These are phyloP conservation scores for Neoconidiobolus thromboides DNA, from an alignment of 371 early-diverging fungal species.

Conservation along the genomic window DNA sequence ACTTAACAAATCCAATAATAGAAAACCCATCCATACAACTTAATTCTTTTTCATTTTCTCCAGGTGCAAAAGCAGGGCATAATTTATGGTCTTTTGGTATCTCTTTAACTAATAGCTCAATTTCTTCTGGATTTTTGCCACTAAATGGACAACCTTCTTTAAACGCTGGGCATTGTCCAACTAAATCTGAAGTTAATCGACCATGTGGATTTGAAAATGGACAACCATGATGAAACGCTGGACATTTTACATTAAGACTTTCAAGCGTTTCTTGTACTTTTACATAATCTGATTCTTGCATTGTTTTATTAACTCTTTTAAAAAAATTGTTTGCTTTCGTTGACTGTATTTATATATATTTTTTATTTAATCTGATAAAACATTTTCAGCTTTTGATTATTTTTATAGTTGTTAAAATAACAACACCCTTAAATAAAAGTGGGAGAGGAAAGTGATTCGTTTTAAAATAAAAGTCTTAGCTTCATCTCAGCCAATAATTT, in stretches of 20 bases:
- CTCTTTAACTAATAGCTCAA: background rate
- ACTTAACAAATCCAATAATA: background rate
- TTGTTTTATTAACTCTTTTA: too few species aligned
- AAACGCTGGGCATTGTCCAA: background rate
- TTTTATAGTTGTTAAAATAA: too few species aligned
- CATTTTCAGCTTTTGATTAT: too few species aligned
- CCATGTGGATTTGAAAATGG: background rate
- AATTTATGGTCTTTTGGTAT: background rate
- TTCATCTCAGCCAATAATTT: too few species aligned
- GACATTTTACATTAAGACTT: background rate
- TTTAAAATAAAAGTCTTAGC: too few species aligned
- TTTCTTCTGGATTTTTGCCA: background rate
- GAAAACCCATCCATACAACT: background rate
- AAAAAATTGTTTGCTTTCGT: too few species aligned
- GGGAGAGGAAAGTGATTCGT: too few species aligned
- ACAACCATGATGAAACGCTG: slow-evolving; percentile 2
- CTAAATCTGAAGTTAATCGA: background rate
- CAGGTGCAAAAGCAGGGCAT: background rate
- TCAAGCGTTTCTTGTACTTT: too few species aligned
- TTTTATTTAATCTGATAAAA: too few species aligned
- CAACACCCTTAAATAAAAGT: too few species aligned
- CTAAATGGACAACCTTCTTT: background rate
- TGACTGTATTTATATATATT: too few species aligned
- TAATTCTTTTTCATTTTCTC: background rate
- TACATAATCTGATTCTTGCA: too few species aligned